Evolutionary conservation across 768 basidiomycete species (phyloP), one percentile per base, ranked within the genome.

Genomic region (Rhodocollybia butyracea): DNA sequence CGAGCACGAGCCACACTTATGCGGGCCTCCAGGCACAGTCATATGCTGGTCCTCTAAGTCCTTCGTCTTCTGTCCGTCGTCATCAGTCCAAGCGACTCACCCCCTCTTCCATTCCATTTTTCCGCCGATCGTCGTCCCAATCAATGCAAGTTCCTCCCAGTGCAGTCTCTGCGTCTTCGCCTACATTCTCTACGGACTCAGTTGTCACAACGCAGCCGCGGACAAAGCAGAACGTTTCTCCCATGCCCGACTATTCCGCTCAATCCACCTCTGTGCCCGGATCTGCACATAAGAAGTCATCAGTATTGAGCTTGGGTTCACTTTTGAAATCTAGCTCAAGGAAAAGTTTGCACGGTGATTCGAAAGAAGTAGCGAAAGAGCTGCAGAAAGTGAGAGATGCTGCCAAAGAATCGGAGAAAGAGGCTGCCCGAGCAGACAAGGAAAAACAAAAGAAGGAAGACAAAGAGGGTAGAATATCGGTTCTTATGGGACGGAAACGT

Each of bases 61-160:
- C 90, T 19, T 51, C 56, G 7, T 78, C 84, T 17, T 89, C 88
- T 15, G 69, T 86, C 40, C 82, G 85, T 51, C 83, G 86, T 38
- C 79, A 81, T 27, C 83, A 85, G 55, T 85, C 85, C 19, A 93
- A 87, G 68, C 86, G 94, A 56, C 81, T 94, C 43, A 94, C 94
- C 1, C 93, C 93, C 1, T 94, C 91, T 26, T 90, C 91, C 13
- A 96, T 96, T 57, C 94, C 94, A 2, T 96, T 96, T 72, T 95
- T 96, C 76, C 83, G 91, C 41, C 87, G 94, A 32, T 93, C 92
- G 7, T 90, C 91, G 26, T 94, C 94, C 6, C 89, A 93, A 64
- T 91, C 89, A 13, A 87, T 91, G 80, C 87, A 91, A 59, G 68
- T 86, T 24, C 80, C 84, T 19, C 74, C 82, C 6, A 65, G 77